A percentile compares a stretch with the other conserved stretches of the same genome.
Conservation (phyloP, 495 filamentous ascomycete species). For the Xeromyces bisporus region DNA sequence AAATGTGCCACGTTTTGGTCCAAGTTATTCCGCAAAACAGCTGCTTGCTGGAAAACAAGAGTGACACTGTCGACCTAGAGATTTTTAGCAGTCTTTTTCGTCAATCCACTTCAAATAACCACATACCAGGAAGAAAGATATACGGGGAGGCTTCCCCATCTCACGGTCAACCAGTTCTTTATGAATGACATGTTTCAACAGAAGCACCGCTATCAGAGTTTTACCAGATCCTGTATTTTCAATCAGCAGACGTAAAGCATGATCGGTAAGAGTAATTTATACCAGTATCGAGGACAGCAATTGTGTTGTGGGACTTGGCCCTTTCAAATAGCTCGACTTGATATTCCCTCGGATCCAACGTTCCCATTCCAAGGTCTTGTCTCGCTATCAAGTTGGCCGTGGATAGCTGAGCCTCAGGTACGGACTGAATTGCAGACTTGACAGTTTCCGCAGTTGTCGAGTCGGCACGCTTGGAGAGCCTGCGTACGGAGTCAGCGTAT, state of each 20-base stretch:
- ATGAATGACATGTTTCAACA: constrained; percentile 62
- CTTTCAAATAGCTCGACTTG: constrained; percentile 84
- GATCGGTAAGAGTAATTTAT: constrained; percentile 1
- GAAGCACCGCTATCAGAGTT: constrained; percentile 80
- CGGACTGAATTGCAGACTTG: constrained; percentile 6
- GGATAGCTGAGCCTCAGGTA: constrained; percentile 16
- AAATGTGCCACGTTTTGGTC: constrained; percentile 64
- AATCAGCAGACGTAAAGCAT: constrained; percentile 1
- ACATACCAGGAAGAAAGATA: constrained; percentile 69
- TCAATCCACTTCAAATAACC: background rate
- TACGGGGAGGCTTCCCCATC: constrained; percentile 38
- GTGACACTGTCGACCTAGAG: constrained; percentile 68
- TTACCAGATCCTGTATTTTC: constrained; percentile 68
- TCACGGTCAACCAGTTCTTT: constrained; percentile 59
- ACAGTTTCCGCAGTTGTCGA: constrained; percentile 14
- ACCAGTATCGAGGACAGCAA: constrained; percentile 94
- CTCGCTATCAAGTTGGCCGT: constrained; percentile 27
- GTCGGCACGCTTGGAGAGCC: constrained; percentile 25
- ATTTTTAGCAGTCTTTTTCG: constrained; percentile 2
- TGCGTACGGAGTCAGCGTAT: constrained; percentile 7
- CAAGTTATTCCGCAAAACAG: constrained; percentile 69
- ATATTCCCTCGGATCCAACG: constrained; percentile 69
- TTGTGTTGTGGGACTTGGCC: constrained; percentile 74
- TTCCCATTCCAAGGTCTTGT: constrained; percentile 22
- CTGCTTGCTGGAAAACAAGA: constrained; percentile 78